Conservation (phyloP, 2,329 filamentous ascomycete genomes). For the Aspergillus thermomutatus region DNA sequence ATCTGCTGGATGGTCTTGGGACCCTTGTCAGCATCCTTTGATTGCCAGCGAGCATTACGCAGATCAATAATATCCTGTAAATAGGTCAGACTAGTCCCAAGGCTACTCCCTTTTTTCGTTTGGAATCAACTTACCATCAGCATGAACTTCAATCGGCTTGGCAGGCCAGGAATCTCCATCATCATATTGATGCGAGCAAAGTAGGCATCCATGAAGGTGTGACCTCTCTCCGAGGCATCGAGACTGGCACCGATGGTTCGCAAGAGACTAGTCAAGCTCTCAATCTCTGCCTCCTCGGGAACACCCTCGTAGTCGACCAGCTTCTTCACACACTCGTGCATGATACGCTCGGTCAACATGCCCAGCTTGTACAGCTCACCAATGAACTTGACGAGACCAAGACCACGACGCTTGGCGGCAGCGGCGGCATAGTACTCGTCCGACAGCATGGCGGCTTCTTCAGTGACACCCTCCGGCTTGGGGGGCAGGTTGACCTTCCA, state of each 20-base stretch:
- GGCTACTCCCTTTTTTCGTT: background rate
- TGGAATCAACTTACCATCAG: slow-evolving; percentile 58
- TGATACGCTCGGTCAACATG: slow-evolving; percentile 98
- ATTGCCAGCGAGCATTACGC: slow-evolving; percentile 71
- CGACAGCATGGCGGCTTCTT: slow-evolving; percentile 78
- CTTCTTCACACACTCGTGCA: slow-evolving; percentile 98
- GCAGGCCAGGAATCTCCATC: slow-evolving; percentile 73
- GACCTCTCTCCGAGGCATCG: slow-evolving; percentile 77
- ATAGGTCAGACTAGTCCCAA: slow-evolving; percentile 7
- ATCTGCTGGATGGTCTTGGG: slow-evolving; percentile 96
- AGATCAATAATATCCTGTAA: slow-evolving; percentile 76
- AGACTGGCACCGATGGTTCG: slow-evolving; percentile 87
- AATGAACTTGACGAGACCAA: slow-evolving; percentile 98
- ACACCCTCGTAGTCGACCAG: slow-evolving; percentile 91
- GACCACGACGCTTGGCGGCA: slow-evolving; percentile 91
- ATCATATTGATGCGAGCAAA: slow-evolving; percentile 83
- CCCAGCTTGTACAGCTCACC: slow-evolving; percentile 97
- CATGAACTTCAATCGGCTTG: slow-evolving; percentile 93
- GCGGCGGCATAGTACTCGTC: slow-evolving; percentile 96
- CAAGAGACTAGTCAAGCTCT: slow-evolving; percentile 90
- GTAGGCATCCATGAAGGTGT: slow-evolving; percentile 86
- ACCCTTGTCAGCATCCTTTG: slow-evolving; percentile 88
- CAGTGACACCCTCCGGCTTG: slow-evolving; percentile 67
- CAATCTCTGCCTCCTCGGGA: slow-evolving; percentile 93
- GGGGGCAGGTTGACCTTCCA: slow-evolving; percentile 87